A percentile compares a stretch with the other conserved stretches of the same genome.
phyloP scores from a whole-genome alignment of 768 basidiomycete genomes.

The Suillus occidentalis region DNA sequence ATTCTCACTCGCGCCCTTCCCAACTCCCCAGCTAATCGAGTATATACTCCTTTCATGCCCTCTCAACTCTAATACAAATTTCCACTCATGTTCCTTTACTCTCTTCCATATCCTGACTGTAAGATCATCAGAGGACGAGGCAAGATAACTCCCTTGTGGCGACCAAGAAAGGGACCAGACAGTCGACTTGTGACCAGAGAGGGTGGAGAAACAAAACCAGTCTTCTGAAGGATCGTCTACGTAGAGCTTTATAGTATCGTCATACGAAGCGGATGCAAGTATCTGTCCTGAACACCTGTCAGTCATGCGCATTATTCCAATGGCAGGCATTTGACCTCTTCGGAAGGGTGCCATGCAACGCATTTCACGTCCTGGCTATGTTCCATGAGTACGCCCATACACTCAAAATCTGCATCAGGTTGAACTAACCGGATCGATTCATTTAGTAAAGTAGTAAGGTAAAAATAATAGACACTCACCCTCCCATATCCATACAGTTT shows the following conservation, averaged over 20 bases:
- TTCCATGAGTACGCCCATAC: conserved; percentile 94
- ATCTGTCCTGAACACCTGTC: conserved; percentile 53
- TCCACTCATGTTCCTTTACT: conserved; percentile 59
- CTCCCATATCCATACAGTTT: conserved; percentile 99
- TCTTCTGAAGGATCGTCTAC: conserved; percentile 92
- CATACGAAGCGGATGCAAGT: conserved; percentile 95
- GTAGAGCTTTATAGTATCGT: conserved; percentile 93
- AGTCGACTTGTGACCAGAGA: conserved; percentile 80
- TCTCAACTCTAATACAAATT: conserved; percentile 55
- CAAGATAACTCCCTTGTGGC: conserved; percentile 77
- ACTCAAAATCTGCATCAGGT: conserved; percentile 92
- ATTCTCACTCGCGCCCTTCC: conserved; percentile 34
- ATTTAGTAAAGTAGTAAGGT: background rate
- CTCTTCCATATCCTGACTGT: conserved; percentile 87
- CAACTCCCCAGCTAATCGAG: conserved; percentile 69
- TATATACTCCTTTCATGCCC: conserved; percentile 80
- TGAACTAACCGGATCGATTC: conserved; percentile 51
- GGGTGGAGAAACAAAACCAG: conserved; percentile 85
- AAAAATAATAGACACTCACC: conserved; percentile 44
- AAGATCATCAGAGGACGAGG: conserved; percentile 82
- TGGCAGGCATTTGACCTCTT: conserved; percentile 62
- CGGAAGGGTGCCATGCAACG: conserved; percentile 91
- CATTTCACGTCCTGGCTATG: conserved; percentile 96
- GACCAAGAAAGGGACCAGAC: conserved; percentile 91
- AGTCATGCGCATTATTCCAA: conserved; percentile 12